A percentile compares a stretch with the other conserved stretches of the same genome.
Evolutionary conservation across 495 filamentous ascomycete species (phyloP).

Genomic region (Tuber microsphaerosporum): DNA sequence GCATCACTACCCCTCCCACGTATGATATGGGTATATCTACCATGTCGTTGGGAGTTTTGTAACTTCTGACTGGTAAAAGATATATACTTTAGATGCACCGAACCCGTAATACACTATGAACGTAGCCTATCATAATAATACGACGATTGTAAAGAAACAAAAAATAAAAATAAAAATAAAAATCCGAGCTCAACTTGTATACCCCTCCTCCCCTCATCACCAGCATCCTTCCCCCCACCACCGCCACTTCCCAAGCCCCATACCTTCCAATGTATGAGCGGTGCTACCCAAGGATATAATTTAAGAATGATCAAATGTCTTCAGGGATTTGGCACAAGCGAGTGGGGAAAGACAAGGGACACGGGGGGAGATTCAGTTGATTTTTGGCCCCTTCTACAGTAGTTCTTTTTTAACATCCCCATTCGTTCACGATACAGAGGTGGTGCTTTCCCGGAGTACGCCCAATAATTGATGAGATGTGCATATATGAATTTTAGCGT

Average conservation of each 20-base stretch:
- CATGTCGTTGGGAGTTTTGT: neutral
- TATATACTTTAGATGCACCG: neutral
- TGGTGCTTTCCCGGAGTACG: neutral
- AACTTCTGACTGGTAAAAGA: neutral
- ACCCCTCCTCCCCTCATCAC: neutral
- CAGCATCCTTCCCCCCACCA: neutral
- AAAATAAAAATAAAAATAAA: neutral
- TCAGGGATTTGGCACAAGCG: constrained; percentile 18
- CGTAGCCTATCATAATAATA: neutral
- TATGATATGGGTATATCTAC: neutral
- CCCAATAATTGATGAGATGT: constrained; percentile 17
- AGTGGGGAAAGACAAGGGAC: constrained; percentile 13
- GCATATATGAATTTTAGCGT: constrained; percentile 28
- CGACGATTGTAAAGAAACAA: neutral
- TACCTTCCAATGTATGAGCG: neutral
- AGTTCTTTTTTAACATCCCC: neutral
- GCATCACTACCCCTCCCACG: neutral
- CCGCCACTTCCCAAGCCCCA: neutral
- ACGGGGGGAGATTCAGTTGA: neutral
- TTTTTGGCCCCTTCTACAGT: neutral
- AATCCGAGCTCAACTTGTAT: neutral
- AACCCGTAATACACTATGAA: neutral
- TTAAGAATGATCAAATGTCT: neutral
- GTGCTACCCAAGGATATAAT: neutral
- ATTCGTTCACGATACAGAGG: neutral